These are phyloP conservation scores for Yarrowia porcina DNA, from an alignment of 805 yeast species.

Conservation along the genomic window DNA sequence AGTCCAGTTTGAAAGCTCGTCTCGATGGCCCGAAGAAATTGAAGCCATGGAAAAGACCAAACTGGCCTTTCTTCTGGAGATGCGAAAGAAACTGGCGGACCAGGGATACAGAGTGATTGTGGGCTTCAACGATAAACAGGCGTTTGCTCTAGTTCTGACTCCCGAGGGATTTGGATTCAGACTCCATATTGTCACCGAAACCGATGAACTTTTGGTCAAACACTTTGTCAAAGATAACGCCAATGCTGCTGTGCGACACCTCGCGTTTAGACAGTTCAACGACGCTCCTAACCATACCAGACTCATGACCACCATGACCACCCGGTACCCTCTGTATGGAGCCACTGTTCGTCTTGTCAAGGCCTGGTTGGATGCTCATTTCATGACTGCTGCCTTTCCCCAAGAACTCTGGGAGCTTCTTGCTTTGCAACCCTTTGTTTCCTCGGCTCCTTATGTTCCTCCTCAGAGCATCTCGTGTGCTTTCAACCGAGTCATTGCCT, in stretches of 20 bases:
- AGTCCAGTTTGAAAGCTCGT: constrained; percentile 82
- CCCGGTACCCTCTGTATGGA: constrained; percentile 67
- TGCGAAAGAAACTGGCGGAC: constrained; percentile 47
- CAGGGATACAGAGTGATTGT: constrained; percentile 49
- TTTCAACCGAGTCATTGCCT: constrained; percentile 67
- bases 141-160: constrained; percentile 51
- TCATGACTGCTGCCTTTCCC: constrained; percentile 63
- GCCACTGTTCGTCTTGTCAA: constrained; percentile 83
- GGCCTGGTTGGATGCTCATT: constrained; percentile 83
- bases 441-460: constrained; percentile 75
- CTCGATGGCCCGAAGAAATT: constrained; percentile 95
- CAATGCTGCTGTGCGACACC: constrained; percentile 23
- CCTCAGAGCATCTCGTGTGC: constrained; percentile 82
- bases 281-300: constrained; percentile 79
- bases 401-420: constrained; percentile 82
- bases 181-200: constrained; percentile 71
- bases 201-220: constrained; percentile 69
- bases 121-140: constrained; percentile 54
- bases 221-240: constrained; percentile 41
- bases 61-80: constrained; percentile 78
- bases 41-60: constrained; percentile 83
- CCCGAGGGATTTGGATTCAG: constrained; percentile 90
- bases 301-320: constrained; percentile 65
- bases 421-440: constrained; percentile 80
- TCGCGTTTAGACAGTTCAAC: constrained; percentile 45